A percentile compares a stretch with the other conserved stretches of the same genome.
These are phyloP conservation scores for Myxozyma geophila DNA, from an alignment of 805 yeast species.

Conservation along the genomic window DNA sequence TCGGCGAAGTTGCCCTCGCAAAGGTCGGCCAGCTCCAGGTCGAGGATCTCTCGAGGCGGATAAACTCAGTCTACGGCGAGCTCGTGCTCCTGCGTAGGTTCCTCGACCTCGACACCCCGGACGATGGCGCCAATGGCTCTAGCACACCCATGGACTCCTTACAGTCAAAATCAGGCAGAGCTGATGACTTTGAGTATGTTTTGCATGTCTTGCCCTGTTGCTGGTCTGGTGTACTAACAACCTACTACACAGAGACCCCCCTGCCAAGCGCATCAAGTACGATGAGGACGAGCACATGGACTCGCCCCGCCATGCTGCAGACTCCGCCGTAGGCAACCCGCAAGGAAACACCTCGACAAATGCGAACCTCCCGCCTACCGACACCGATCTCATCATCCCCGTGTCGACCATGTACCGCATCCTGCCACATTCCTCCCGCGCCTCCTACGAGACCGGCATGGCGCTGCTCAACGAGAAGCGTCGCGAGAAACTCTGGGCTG, in stretches of 20 bases:
- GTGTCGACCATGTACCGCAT: slow-evolving; percentile 18
- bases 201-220: neutral
- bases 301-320: slow-evolving; percentile 4
- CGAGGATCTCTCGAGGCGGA: slow-evolving; percentile 17
- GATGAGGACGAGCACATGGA: slow-evolving; percentile 11
- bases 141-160: slow-evolving; percentile 3
- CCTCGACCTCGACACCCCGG: slow-evolving; percentile 29
- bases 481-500: slow-evolving; percentile 32
- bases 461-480: slow-evolving; percentile 29
- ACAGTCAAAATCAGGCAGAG: neutral
- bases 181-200: slow-evolving; percentile 7
- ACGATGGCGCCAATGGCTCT: slow-evolving; percentile 9
- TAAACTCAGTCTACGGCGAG: slow-evolving; percentile 30
- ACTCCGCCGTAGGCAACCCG: neutral
- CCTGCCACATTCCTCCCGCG: slow-evolving; percentile 24
- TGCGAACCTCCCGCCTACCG: slow-evolving; percentile 24
- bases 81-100: slow-evolving; percentile 23
- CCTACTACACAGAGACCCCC: slow-evolving; percentile 2
- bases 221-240: neutral
- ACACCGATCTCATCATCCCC: slow-evolving; percentile 24
- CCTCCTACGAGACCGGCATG: slow-evolving; percentile 28
- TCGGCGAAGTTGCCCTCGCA: slow-evolving; percentile 35
- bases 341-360: neutral
- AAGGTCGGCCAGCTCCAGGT: slow-evolving; percentile 31
- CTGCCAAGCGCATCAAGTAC: slow-evolving; percentile 11